phyloP scores from a whole-genome alignment of 805 yeast genomes.

The Metschnikowia proteae region DNA sequence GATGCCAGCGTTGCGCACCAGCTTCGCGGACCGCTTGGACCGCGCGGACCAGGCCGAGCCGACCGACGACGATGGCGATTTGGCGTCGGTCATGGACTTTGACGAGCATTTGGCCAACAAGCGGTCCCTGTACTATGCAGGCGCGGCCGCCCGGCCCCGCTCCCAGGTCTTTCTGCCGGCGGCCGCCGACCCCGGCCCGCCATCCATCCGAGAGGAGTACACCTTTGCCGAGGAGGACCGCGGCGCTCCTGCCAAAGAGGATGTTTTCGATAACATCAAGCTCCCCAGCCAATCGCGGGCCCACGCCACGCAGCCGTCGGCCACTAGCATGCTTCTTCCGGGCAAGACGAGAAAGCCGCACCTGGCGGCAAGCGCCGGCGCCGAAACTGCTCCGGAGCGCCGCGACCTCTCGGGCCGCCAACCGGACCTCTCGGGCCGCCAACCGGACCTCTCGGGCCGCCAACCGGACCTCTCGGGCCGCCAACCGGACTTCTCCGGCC shows the following conservation, averaged over 20 bases:
- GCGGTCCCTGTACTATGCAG: slow-evolving; percentile 38
- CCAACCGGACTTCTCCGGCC: neutral
- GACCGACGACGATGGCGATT: slow-evolving; percentile 31
- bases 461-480: neutral
- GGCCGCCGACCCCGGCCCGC: neutral
- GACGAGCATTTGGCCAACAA: slow-evolving; percentile 38
- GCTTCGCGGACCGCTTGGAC: slow-evolving; percentile 42
- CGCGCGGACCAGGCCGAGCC: slow-evolving; percentile 27
- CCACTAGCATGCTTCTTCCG: slow-evolving; percentile 36
- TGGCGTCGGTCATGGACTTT: slow-evolving; percentile 39
- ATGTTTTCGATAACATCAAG: slow-evolving; percentile 44
- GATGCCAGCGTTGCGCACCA: slow-evolving; percentile 31
- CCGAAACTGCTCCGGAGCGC: neutral
- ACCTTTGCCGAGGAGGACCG: slow-evolving; percentile 16
- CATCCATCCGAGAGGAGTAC: slow-evolving; percentile 12
- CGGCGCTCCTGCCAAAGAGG: slow-evolving; percentile 1
- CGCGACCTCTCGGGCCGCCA: neutral
- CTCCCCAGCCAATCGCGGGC: slow-evolving; percentile 31
- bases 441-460: neutral
- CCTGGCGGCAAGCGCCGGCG: neutral
- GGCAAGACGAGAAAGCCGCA: slow-evolving; percentile 9
- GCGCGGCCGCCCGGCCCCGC: slow-evolving; percentile 24
- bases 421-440: neutral
- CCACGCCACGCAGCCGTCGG: slow-evolving; percentile 26
- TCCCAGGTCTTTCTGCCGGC: neutral